Conservation (phyloP, 768 basidiomycete genomes). For the Boletus bicolor region DNA sequence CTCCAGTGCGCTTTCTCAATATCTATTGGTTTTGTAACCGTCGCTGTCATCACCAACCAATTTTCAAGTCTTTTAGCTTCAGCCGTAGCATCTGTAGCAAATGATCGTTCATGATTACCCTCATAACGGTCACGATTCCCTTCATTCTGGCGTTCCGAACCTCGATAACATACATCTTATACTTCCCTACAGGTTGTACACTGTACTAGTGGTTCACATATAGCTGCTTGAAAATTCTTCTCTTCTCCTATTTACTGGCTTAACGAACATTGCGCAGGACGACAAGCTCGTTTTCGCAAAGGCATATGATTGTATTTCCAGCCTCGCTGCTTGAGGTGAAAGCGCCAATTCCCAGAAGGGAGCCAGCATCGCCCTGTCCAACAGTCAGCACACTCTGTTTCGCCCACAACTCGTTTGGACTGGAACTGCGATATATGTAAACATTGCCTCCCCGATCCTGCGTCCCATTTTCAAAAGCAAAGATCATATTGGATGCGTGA, state of each 20-base stretch:
- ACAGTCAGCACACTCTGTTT: constrained; percentile 82
- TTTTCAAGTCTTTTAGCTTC: constrained; percentile 20
- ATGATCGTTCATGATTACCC: constrained; percentile 36
- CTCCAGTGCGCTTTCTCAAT: constrained; percentile 23
- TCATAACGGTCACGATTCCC: constrained; percentile 33
- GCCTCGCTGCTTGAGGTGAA: constrained; percentile 34
- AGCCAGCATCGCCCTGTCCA: constrained; percentile 65
- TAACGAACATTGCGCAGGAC: constrained; percentile 45
- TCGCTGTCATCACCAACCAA: constrained; percentile 29
- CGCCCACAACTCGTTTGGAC: constrained; percentile 54
- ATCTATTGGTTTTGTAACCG: constrained; percentile 33
- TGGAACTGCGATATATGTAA: constrained; percentile 73
- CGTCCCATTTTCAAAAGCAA: constrained; percentile 82
- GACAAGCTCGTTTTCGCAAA: constrained; percentile 76
- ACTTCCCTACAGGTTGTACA: constrained; percentile 35
- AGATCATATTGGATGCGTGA: constrained; percentile 56
- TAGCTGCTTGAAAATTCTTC: constrained; percentile 20
- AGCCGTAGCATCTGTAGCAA: constrained; percentile 32
- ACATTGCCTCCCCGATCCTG: constrained; percentile 72
- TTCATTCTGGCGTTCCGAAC: constrained; percentile 24
- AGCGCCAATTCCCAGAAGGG: constrained; percentile 72
- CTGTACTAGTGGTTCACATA: constrained; percentile 29
- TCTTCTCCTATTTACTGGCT: neutral
- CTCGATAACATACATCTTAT: constrained; percentile 36
- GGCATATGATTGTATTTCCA: constrained; percentile 51